Percentiles rank a stretch among this genome's conserved stretches.
Conservation (phyloP, 2,329 filamentous ascomycete species). For the Fusarium circinatum region DNA sequence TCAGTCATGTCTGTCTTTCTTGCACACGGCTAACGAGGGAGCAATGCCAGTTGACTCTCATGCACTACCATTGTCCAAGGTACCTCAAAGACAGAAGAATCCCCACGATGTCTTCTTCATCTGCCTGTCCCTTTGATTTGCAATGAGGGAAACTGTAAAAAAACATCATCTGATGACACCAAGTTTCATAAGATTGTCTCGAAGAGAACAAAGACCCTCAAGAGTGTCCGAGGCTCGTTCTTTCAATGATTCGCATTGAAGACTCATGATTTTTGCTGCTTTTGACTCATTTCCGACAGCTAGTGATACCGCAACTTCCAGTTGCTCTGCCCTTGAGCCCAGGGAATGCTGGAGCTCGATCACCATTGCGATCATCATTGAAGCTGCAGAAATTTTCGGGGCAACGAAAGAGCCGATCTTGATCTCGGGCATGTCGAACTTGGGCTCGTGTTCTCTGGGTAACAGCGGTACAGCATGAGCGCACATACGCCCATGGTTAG, state of each 20-base stretch:
- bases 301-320: slow-evolving; percentile 16
- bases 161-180: slow-evolving; percentile 17
- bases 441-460: slow-evolving; percentile 44
- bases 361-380: slow-evolving; percentile 48
- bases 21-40: not conserved
- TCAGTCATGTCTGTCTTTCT: not conserved
- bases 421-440: slow-evolving; percentile 53
- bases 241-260: slow-evolving; percentile 45
- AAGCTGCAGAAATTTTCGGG: slow-evolving; percentile 46
- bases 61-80: not conserved
- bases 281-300: slow-evolving; percentile 12
- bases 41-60: not conserved
- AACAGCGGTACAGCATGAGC: slow-evolving; percentile 43
- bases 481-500: slow-evolving; percentile 48
- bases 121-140: not conserved
- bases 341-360: slow-evolving; percentile 46
- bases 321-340: slow-evolving; percentile 20
- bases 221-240: slow-evolving; percentile 36
- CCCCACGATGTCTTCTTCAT: not conserved
- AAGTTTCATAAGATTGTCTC: slow-evolving; percentile 16
- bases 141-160: not conserved
- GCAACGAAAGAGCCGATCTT: slow-evolving; percentile 54
- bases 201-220: slow-evolving; percentile 16
- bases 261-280: slow-evolving; percentile 34
- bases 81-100: not conserved